Base-by-base conservation (phyloP, 2,329 filamentous ascomycete genomes). In the Aspergillus fumigatiaffinis region DNA sequence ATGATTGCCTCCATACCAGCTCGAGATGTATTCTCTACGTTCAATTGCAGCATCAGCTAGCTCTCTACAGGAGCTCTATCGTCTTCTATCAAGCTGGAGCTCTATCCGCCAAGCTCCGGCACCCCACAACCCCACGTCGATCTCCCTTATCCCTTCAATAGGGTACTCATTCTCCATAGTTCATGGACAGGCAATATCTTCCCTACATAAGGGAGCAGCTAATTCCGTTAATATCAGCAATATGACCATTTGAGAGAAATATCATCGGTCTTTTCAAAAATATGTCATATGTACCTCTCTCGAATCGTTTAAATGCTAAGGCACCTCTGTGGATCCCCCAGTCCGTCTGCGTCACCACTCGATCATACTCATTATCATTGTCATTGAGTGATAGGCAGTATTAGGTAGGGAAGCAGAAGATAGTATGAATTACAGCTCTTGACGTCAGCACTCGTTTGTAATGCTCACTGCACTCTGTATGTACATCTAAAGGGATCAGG, bases 291-390 rank as follows among this genome's bases (percentile, higher is more conserved):
- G 12, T 20, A 41, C 23, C n/a, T 17, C 29, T 23, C 20, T 17
- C 23, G 5, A 23, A 3, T 35, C 8, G 23, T n/a, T 17, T 1
- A 25, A 14, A 38, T 20, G 25, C 35, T 50, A 53, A 14, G 12
- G 29, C 6, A 32, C 4, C 28, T 49, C 54, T 23, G 29, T 9
- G 21, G 46, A 42, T 50, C 51, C 51, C 51, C 10, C 48, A 10
- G 25, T 49, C 54, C 51, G 49, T 26, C 51, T 51, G 54, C 57
- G 57, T 59, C 57, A 59, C 54, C 57, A 59, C 51, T 59, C 21
- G 48, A 52, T 52, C 56, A 52, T 35, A 14, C 17, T 14, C 49
- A 6, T 20, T 50, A 46, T 52, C 50, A 49, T 55, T 17, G 7
- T 26, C 6, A 26, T 26, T 25, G 32, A 35, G 4, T 35, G 4